Evolutionary conservation across 768 basidiomycete genomes (phyloP).

Genomic region (Agrocybe praecox): DNA sequence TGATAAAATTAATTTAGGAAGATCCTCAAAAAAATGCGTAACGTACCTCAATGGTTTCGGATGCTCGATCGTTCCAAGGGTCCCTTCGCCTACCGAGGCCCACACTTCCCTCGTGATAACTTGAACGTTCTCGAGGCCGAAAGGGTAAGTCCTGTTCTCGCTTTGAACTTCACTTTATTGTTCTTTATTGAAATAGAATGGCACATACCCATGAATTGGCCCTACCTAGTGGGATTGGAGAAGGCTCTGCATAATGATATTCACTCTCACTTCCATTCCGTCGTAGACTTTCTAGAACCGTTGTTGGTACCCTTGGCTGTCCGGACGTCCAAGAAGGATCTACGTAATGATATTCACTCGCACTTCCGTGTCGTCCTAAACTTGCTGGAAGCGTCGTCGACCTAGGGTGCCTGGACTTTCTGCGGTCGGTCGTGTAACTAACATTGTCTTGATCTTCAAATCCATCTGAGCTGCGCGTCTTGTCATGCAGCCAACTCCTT

Average conservation of each 20-base stretch:
- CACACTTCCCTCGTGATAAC: background rate
- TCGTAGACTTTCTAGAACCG: background rate
- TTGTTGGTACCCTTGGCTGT: background rate
- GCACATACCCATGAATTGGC: background rate
- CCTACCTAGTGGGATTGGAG: background rate
- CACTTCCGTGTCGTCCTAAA: background rate
- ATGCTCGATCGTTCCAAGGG: background rate
- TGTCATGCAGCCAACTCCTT: background rate
- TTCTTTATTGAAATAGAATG: background rate
- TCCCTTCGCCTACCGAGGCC: background rate
- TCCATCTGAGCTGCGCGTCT: background rate
- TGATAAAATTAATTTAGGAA: background rate
- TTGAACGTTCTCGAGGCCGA: background rate
- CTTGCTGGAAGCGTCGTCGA: background rate
- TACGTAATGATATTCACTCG: background rate
- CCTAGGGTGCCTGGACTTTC: background rate
- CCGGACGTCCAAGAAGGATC: background rate
- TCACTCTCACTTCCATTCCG: background rate
- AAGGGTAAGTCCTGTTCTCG: background rate
- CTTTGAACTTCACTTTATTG: background rate
- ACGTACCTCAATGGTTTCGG: conserved; percentile 20
- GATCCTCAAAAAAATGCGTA: background rate
- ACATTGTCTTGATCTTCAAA: background rate
- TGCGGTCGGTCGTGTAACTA: background rate
- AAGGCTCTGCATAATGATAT: background rate